Conservation (phyloP, 2,329 filamentous ascomycete genomes). For the Calonectria hawksworthii region DNA sequence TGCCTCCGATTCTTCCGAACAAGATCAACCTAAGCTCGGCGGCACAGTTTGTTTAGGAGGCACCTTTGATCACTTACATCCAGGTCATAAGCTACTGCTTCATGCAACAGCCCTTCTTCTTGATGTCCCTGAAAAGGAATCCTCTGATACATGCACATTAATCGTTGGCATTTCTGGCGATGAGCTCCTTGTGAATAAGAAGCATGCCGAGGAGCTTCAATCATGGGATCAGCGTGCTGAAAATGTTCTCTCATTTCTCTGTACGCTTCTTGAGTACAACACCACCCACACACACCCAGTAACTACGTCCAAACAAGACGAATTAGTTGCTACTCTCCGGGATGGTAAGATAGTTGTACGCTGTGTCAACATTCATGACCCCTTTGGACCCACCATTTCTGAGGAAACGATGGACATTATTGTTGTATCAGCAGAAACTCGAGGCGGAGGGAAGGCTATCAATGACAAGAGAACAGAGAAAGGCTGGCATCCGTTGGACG, state of each 20-base stretch:
- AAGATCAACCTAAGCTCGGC: conserved; percentile 25
- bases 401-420: conserved; percentile 83
- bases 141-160: conserved; percentile 66
- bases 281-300: conserved; percentile 41
- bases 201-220: conserved; percentile 85
- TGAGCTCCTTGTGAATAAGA: conserved; percentile 88
- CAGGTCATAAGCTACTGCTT: conserved; percentile 95
- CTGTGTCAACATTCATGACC: conserved; percentile 88
- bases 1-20: neutral
- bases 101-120: conserved; percentile 86
- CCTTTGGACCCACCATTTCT: conserved; percentile 91
- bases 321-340: conserved; percentile 66
- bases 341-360: conserved; percentile 75
- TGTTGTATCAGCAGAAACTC: conserved; percentile 90
- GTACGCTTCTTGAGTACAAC: conserved; percentile 67
- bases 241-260: conserved; percentile 80
- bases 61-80: conserved; percentile 96
- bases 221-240: conserved; percentile 82
- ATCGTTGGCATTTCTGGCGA: conserved; percentile 92
- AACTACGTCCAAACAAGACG: conserved; percentile 39
- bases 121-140: conserved; percentile 60
- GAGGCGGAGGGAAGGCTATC: conserved; percentile 84
- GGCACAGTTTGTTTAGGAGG: conserved; percentile 82
- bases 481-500: conserved; percentile 81
- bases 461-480: conserved; percentile 85